phyloP scores from a whole-genome alignment of 1,284 basidiomycete genomes.

The Cryptococcus sp. region DNA sequence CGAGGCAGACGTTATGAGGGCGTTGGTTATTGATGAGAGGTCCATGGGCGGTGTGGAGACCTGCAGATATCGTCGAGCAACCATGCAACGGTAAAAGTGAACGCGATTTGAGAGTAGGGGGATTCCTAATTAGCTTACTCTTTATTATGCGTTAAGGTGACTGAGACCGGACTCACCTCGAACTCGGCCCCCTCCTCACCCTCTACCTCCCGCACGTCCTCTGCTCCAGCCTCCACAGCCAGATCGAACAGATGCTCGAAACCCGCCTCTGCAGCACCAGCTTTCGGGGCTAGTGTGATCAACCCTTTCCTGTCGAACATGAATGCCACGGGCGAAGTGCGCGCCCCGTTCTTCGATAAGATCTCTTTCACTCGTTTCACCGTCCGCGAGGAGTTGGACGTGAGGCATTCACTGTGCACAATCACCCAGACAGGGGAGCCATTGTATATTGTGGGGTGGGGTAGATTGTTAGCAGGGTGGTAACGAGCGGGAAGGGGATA shows the following conservation, averaged over 20 bases:
- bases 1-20: conserved; percentile 18
- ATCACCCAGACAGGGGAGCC: no score
- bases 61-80: conserved; percentile 14
- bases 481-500: neutral
- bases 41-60: conserved; percentile 36
- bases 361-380: conserved; percentile 65
- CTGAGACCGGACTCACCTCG: conserved; percentile 1
- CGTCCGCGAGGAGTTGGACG: conserved; percentile 72
- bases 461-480: neutral
- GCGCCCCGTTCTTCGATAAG: conserved; percentile 63
- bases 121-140: no score
- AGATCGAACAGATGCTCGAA: conserved; percentile 52
- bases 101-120: neutral
- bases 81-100: neutral
- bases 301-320: conserved; percentile 72
- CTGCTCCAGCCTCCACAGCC: conserved; percentile 53
- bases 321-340: conserved; percentile 70
- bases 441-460: no score
- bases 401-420: conserved; percentile 67
- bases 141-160: no score
- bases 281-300: conserved; percentile 57
- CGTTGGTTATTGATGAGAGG: conserved; percentile 29
- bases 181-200: conserved; percentile 36
- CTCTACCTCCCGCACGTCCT: conserved; percentile 55
- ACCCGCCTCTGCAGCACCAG: conserved; percentile 7